These are phyloP conservation scores for Lyophyllum shimeji DNA, from an alignment of 768 basidiomycete species.

Conservation along the genomic window DNA sequence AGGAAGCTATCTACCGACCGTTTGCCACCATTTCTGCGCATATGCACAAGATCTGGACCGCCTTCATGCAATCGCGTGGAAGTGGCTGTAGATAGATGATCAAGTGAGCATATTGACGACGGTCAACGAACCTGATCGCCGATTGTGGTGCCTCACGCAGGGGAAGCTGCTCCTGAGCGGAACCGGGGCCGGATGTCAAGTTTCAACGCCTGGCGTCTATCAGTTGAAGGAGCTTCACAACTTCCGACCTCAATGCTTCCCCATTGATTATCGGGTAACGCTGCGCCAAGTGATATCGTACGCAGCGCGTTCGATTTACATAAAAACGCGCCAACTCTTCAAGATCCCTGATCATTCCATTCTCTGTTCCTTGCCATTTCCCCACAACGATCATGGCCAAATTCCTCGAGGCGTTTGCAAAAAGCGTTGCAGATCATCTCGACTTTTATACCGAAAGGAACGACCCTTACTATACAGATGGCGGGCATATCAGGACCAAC, in stretches of 20 bases:
- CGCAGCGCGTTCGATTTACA: background rate
- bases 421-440: slow-evolving; percentile 18
- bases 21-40: background rate
- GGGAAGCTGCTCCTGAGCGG: background rate
- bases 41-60: background rate
- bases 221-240: slow-evolving; percentile 13
- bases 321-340: slow-evolving; percentile 1
- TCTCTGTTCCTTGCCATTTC: slow-evolving; percentile 8
- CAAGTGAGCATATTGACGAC: background rate
- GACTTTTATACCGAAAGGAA: slow-evolving; percentile 22
- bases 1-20: background rate
- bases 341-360: slow-evolving; percentile 5
- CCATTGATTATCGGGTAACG: slow-evolving; percentile 7
- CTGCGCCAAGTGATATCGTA: slow-evolving; percentile 4
- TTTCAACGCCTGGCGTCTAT: background rate
- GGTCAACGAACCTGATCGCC: slow-evolving; percentile 3
- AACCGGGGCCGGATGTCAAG: slow-evolving; percentile 4
- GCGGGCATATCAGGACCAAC: slow-evolving; percentile 22
- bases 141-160: background rate
- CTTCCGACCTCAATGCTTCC: slow-evolving; percentile 11
- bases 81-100: background rate
- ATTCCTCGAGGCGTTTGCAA: slow-evolving; percentile 13
- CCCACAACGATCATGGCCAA: slow-evolving; percentile 16
- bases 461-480: slow-evolving; percentile 35
- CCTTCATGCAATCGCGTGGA: background rate